These are phyloP conservation scores for Penicillium cosmopolitanum DNA, from an alignment of 495 filamentous ascomycete genomes.

Conservation along the genomic window DNA sequence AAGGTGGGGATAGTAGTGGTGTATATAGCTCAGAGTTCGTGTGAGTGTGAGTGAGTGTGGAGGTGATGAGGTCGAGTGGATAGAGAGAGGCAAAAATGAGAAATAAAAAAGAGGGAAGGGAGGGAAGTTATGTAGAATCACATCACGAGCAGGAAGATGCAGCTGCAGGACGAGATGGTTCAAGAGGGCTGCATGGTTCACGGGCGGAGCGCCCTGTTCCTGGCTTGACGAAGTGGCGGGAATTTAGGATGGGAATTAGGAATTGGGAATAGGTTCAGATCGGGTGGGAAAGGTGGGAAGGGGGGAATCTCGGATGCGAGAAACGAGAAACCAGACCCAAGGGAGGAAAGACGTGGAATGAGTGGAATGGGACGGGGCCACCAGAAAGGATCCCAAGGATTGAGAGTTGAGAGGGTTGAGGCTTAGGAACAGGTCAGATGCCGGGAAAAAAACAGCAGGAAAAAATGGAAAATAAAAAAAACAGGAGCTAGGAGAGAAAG, in stretches of 20 bases:
- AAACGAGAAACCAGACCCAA: not conserved
- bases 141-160: conserved; percentile 25
- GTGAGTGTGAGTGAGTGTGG: too few relatives aligned
- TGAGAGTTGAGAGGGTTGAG: not conserved
- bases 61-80: conserved; percentile 5
- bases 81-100: conserved; percentile 13
- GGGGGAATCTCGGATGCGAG: conserved; percentile 26
- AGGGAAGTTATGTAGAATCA: conserved; percentile 29
- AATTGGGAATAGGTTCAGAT: not conserved
- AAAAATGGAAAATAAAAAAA: conserved; percentile 7
- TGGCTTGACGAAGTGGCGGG: conserved; percentile 34
- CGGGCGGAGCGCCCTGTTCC: conserved; percentile 27
- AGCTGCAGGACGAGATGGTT: conserved; percentile 8
- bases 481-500: too few relatives aligned
- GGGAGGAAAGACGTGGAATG: conserved; percentile 9
- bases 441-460: not conserved
- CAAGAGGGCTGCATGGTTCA: conserved; percentile 21
- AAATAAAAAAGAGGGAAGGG: conserved; percentile 10
- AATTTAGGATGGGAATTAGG: conserved; percentile 13
- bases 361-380: conserved; percentile 9
- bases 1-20: conserved; percentile 1
- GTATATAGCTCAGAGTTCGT: too few relatives aligned
- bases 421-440: not conserved
- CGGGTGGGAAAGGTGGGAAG: not conserved
- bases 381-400: conserved; percentile 1